Conservation (phyloP, 805 yeast species). For the Candida broadrunensis region DNA sequence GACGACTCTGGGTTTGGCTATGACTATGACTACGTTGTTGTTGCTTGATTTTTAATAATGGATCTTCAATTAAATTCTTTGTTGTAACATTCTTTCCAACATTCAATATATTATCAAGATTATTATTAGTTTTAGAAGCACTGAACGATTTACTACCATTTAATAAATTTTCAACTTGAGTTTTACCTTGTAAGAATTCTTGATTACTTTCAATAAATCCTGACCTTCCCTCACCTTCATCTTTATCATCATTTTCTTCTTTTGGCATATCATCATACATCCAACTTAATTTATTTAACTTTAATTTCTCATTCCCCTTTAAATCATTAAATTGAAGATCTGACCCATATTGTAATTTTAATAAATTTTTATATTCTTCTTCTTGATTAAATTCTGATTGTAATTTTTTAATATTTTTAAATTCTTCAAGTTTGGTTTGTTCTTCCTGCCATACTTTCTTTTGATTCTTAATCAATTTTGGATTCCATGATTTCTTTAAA, state of each 20-base stretch:
- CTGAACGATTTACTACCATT: conserved; percentile 49
- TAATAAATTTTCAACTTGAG: conserved; percentile 48
- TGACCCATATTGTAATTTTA: conserved; percentile 43
- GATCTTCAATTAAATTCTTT: conserved; percentile 38
- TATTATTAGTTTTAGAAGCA: conserved; percentile 15
- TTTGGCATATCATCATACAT: conserved; percentile 69
- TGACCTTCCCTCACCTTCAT: conserved; percentile 27
- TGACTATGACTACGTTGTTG: conserved; percentile 5
- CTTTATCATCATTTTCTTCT: conserved; percentile 12
- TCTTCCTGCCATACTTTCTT: conserved; percentile 82
- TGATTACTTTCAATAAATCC: conserved; percentile 32
- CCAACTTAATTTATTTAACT: conserved; percentile 66
- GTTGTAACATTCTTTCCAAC: conserved; percentile 12
- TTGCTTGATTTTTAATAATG: conserved; percentile 40
- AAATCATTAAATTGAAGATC: conserved; percentile 21
- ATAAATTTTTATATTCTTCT: conserved; percentile 55
- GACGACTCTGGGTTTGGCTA: neutral
- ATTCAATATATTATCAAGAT: conserved; percentile 21
- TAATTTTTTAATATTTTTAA: conserved; percentile 58
- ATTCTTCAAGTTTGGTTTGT: conserved; percentile 71
- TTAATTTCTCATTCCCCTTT: conserved; percentile 33
- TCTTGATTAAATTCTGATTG: conserved; percentile 63
- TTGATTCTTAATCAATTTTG: conserved; percentile 80
- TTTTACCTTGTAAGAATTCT: conserved; percentile 30
- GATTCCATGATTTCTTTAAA: conserved; percentile 95